Evolutionary conservation across 345 rosid species (phyloP), one percentile per base, ranked within the genome.

Genomic region (Hibiscus tridactylites): DNA sequence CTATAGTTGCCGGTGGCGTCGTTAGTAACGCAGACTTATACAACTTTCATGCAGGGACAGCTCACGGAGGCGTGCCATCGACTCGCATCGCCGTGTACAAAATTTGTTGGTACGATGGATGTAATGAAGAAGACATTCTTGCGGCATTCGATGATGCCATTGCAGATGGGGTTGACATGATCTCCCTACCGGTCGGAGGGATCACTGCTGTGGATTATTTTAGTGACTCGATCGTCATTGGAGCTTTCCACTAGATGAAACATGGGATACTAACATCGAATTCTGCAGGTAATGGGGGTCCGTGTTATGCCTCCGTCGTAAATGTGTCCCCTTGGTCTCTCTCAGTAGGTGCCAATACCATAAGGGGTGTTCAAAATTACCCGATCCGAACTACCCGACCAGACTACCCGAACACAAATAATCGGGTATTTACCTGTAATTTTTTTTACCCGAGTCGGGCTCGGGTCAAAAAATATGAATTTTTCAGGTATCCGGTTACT

Each of bases 131-230:
- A 5, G 78, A 79, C 65, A 76, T 73, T 54, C 76, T 81, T 4
- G 76, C 76, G 10, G 78, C 84, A 46, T 81, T 78, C 42, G 79
- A 75, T 37, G 84, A 79, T 71, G 82, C 82, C 26, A 81, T 81
- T 17, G 77, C 77, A 0, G 85, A 82, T 58, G 85, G 80, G 0
- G 81, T 82, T 0, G 82, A 82, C 28, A 68, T 76, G 12, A 74
- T 82, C 9, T 82, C 85, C 9, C 13, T 82, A 15, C 76, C 85
- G 0, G 1, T 79, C 9, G 82, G 80, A 70, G 5, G 3, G 0
- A 0, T 0, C 3, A 1, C 0, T 47, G 29, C 69, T 39, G 0
- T 1, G 0, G 63, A 61, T 1, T 81, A 81, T 69, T 79, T 81
- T 21, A 0, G 3, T 0, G 73, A 81, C 59, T 6, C 78, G 0